These are phyloP conservation scores for Obba rivulosa DNA, from an alignment of 768 basidiomycete genomes.

Conservation along the genomic window DNA sequence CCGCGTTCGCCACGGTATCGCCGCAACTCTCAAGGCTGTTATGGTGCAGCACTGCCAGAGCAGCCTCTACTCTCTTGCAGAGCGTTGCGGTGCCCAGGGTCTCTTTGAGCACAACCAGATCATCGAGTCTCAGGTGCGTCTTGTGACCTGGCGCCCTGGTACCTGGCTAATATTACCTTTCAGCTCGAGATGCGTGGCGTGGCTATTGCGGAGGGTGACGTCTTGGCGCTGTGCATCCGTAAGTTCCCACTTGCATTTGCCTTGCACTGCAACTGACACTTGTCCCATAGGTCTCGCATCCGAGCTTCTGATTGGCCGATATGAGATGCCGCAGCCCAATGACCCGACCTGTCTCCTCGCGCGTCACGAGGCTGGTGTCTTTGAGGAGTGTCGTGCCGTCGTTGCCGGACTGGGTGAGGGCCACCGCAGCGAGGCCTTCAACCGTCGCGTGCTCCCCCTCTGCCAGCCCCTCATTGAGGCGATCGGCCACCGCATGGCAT, in stretches of 20 bases:
- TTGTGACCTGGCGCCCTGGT: not conserved
- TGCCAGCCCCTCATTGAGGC: conserved; percentile 49
- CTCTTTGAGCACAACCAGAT: conserved; percentile 61
- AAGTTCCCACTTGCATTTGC: conserved; percentile 26
- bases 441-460: conserved; percentile 49
- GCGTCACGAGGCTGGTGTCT: conserved; percentile 34
- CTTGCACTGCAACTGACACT: conserved; percentile 26
- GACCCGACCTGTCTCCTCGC: conserved; percentile 42
- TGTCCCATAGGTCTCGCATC: conserved; percentile 42
- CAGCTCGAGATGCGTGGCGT: conserved; percentile 27
- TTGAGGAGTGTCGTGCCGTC: conserved; percentile 17
- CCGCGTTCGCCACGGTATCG: conserved; percentile 49
- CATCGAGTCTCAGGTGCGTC: conserved; percentile 45
- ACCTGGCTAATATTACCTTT: not conserved
- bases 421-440: conserved; percentile 46
- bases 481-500: conserved; percentile 60
- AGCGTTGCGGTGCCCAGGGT: conserved; percentile 64
- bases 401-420: conserved; percentile 13
- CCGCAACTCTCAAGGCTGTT: conserved; percentile 52
- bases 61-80: conserved; percentile 47
- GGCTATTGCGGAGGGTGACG: conserved; percentile 46
- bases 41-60: conserved; percentile 50
- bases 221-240: conserved; percentile 43
- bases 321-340: conserved; percentile 38
- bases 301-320: conserved; percentile 53